Conservation (phyloP, 768 basidiomycete genomes). For the Leccinum aurantiacum region DNA sequence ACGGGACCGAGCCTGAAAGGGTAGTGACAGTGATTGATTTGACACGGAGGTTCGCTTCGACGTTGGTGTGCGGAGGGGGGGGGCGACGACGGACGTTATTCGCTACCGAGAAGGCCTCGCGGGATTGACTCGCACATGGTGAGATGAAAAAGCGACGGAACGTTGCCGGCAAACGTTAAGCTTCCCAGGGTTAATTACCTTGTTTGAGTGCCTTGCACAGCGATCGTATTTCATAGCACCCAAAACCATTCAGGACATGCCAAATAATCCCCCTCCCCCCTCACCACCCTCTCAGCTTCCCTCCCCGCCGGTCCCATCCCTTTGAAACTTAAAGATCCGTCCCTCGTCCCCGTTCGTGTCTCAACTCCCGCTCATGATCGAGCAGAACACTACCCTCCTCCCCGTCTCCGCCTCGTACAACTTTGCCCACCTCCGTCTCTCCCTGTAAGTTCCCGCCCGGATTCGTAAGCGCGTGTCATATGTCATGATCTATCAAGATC, state of each 20-base stretch:
- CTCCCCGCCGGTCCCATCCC: constrained; percentile 12
- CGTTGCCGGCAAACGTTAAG: constrained; percentile 35
- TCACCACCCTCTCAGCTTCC: neutral
- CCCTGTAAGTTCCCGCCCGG: constrained; percentile 45
- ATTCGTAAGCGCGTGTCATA: constrained; percentile 28
- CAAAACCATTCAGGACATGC: neutral
- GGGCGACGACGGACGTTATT: constrained; percentile 27
- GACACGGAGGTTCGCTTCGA: constrained; percentile 21
- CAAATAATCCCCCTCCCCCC: constrained; percentile 5
- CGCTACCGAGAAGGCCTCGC: constrained; percentile 39
- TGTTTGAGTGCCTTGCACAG: constrained; percentile 34
- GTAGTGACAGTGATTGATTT: constrained; percentile 5
- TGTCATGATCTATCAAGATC: constrained; percentile 35
- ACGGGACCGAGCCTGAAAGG: constrained; percentile 16
- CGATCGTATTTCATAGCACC: constrained; percentile 34
- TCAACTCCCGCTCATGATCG: constrained; percentile 49
- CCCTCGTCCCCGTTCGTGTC: neutral
- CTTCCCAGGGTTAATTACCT: constrained; percentile 36
- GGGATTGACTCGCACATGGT: constrained; percentile 29
- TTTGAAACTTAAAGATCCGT: constrained; percentile 21
- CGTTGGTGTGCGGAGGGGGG: constrained; percentile 13
- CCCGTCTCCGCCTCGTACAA: constrained; percentile 54
- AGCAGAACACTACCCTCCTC: constrained; percentile 42
- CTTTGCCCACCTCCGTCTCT: constrained; percentile 62
- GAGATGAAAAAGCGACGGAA: constrained; percentile 30